Base-by-base conservation (phyloP, 1,284 basidiomycete species). In the Schizophyllum amplum region DNA sequence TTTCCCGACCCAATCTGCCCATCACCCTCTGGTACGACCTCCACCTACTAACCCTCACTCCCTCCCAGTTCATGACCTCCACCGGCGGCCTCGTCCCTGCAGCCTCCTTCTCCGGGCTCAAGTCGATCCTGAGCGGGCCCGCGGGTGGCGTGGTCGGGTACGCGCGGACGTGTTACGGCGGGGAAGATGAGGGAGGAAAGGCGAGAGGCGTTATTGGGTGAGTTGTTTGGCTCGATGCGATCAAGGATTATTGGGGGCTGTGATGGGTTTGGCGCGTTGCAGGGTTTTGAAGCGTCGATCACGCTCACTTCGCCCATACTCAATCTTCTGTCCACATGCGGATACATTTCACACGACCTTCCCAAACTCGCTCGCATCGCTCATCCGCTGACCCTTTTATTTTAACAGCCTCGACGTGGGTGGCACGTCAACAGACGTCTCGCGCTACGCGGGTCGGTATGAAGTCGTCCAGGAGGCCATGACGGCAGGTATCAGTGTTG, bases 391-490 rank as follows among this genome's bases (percentile, higher is more conserved):
- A 23, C 47, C 33, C 51, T 53, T 13, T 23, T 11, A 23, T 24
- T 13, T 55, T 59, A 21, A 49, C 53, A 88, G 86, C 2, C 69
- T 90, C 55, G 90, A 92, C 64, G 87, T 86, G 59, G 93, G 93
- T 4, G 94, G 94, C 0, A 97, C 94, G 0, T 89, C 86, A 0
- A 95, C 92, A 0, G 94, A 97, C 65, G 93, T 97, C 0, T 93
- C 91, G 4, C 81, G 94, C 9, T 96, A 86, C 67, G 88, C 86
- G 23, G 93, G 93, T 0, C 76, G 84, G 24, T 95, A 92, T 67
- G 92, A 96, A 69, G 80, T 87, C 23, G 89, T 94, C 0, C 93
- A 92, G 68, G 94, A 98, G 70, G 93, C 94, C 0, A 92, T 90
- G 0, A 93, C 94, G 0, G 94, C 94, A 0, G 92, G 93, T 0